Base-by-base conservation (phyloP, 768 basidiomycete genomes). In the Lentinus brumalis region DNA sequence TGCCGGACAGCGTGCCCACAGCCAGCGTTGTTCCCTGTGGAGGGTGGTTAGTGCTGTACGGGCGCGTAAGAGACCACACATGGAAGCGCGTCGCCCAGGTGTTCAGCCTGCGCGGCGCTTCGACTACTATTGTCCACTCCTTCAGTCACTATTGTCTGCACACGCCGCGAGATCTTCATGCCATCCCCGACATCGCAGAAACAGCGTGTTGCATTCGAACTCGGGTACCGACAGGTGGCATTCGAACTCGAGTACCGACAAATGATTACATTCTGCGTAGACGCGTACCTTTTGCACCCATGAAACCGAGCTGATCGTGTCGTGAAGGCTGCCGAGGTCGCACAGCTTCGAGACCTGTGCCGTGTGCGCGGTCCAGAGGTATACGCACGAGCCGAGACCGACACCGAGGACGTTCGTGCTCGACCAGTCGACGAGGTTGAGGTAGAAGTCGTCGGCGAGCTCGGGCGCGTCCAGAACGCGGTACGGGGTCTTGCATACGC, bases 401-500 rank as follows among this genome's bases (percentile, higher is more conserved):
- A 98, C 97, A 3, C 92, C 96, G 0, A 98, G 86, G 0, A 98
- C 88, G 70, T 98, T 98, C 5, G 92, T 96, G 55, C 88, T 90
- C 2, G 91, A 93, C 97, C 97, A 98, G 64, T 98, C 96, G 26
- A 98, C 95, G 11, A 98, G 82, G 70, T 98, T 98, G 63, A 99
- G 88, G 70, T 99, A 98, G 74, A 98, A 99, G 73, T 99, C 96
- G 71, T 98, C 96, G 31, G 94, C 94, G 12, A 99, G 85, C 57
- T 98, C 96, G 0, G 96, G 97, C 8, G 96, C 96, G 71, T 99
- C 96, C 38, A 98, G 83, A 1, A 98, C 96, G 59, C 97, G 87
- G 78, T 96, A 98, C 2, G 96, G 96, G 0, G 96, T 97, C 74
- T 96, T 95, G 77, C 89, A 89, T 1, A 98, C 91, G 59, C 81